Percentiles rank a stretch among this genome's conserved stretches.
Conservation (phyloP, 2,329 filamentous ascomycete species). For the Fusarium sororula region DNA sequence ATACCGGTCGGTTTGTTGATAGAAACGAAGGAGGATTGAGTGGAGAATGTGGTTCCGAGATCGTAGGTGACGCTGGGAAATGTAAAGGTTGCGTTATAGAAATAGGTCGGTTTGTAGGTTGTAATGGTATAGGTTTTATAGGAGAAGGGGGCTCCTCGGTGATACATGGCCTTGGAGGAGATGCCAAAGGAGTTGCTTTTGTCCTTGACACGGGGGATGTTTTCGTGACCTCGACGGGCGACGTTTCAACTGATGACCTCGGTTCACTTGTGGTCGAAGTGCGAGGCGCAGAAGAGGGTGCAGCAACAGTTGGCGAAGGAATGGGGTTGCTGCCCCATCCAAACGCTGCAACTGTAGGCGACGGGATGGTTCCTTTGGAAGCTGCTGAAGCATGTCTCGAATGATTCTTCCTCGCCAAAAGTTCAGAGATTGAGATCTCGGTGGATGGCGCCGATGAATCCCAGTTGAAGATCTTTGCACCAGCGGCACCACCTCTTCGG, state of each 20-base stretch:
- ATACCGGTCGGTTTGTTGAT: conserved; percentile 21
- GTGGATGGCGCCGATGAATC: conserved; percentile 62
- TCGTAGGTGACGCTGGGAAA: conserved; percentile 27
- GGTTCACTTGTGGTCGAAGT: conserved; percentile 19
- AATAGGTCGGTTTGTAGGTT: conserved; percentile 29
- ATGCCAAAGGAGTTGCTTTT: background rate
- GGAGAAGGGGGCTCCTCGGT: conserved; percentile 22
- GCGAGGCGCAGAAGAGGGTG: conserved; percentile 21
- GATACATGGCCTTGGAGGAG: conserved; percentile 8
- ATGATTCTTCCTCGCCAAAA: conserved; percentile 45
- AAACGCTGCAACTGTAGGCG: conserved; percentile 45
- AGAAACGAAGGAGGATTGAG: conserved; percentile 9
- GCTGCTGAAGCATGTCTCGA: conserved; percentile 38
- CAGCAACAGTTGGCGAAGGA: conserved; percentile 27
- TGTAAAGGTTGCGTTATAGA: conserved; percentile 29
- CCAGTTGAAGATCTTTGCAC: conserved; percentile 68
- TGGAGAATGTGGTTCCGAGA: conserved; percentile 22
- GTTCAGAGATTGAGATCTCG: conserved; percentile 57
- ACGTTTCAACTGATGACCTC: conserved; percentile 3
- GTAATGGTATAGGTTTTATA: conserved; percentile 20
- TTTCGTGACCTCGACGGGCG: conserved; percentile 10
- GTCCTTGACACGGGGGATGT: conserved; percentile 6
- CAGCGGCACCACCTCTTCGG: conserved; percentile 51
- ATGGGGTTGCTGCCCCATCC: conserved; percentile 43
- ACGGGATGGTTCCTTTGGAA: conserved; percentile 34